Percentiles rank a stretch among this genome's conserved stretches.
Evolutionary conservation across 2,329 filamentous ascomycete genomes (phyloP).

Genomic region (Alternaria angustiovoidea): DNA sequence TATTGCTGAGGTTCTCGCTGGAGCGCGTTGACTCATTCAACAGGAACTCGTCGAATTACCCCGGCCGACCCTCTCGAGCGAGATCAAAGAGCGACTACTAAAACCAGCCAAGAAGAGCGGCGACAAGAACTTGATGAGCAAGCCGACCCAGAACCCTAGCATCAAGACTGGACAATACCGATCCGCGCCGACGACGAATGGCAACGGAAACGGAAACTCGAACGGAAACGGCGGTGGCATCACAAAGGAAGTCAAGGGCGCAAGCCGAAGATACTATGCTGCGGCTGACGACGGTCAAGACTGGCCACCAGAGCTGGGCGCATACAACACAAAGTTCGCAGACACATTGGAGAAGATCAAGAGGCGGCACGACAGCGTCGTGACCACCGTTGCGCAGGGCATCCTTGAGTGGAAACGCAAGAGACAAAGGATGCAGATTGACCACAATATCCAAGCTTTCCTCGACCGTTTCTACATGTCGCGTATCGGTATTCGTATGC

Average conservation of each 20-base stretch:
- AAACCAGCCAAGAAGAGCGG: constrained; percentile 69
- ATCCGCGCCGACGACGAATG: constrained; percentile 61
- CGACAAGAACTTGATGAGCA: constrained; percentile 73
- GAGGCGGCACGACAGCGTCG: constrained; percentile 92
- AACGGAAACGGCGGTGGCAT: constrained; percentile 59
- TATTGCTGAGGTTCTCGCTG: constrained; percentile 18
- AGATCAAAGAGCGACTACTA: constrained; percentile 81
- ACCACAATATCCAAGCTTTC: constrained; percentile 96
- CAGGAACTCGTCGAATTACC: constrained; percentile 92
- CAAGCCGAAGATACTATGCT: constrained; percentile 82
- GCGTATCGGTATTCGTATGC: constrained; percentile 97
- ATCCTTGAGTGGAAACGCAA: constrained; percentile 98
- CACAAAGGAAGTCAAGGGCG: constrained; percentile 58
- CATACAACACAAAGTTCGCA: constrained; percentile 92
- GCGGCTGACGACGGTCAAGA: constrained; percentile 86
- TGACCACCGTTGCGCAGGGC: constrained; percentile 96
- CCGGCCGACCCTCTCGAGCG: constrained; percentile 76
- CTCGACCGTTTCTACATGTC: constrained; percentile 99
- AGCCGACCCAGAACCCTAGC: constrained; percentile 89
- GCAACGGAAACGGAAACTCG: constrained; percentile 43
- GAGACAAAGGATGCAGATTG: constrained; percentile 96
- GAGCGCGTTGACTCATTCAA: constrained; percentile 39
- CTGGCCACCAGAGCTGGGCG: constrained; percentile 92
- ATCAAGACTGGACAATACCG: constrained; percentile 83
- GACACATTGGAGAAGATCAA: constrained; percentile 93